Evolutionary conservation across 257 asterid species (phyloP).

Genomic region (Capsicum rhomboideum): DNA sequence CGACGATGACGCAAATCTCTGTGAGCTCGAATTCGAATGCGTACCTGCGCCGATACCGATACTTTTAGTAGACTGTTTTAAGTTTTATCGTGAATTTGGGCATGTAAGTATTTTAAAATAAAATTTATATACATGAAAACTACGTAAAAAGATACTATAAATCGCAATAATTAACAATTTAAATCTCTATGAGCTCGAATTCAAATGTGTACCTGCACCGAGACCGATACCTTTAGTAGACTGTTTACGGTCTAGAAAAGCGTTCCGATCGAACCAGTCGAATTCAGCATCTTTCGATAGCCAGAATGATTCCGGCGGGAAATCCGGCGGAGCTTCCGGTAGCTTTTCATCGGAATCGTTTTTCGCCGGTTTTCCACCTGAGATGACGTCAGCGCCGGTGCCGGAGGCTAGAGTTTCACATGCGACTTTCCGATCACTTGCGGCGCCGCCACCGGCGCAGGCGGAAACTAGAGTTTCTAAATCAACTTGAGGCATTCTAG

Average conservation of each 20-base stretch:
- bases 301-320: constrained; percentile 90
- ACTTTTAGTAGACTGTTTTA: constrained; percentile 65
- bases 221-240: constrained; percentile 47
- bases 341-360: constrained; percentile 6
- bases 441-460: constrained; percentile 31
- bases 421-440: constrained; percentile 40
- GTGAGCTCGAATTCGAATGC: constrained; percentile 37
- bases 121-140: no score
- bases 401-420: constrained; percentile 31
- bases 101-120: no score
- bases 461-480: constrained; percentile 39
- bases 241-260: constrained; percentile 63
- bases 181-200: constrained; percentile 49
- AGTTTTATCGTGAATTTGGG: no score
- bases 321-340: constrained; percentile 26
- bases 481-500: constrained; percentile 58
- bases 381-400: constrained; percentile 5
- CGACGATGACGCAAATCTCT: constrained; percentile 29
- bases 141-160: no score
- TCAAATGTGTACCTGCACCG: constrained; percentile 2
- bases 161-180: no score
- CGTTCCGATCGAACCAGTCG: constrained; percentile 84
- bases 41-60: background rate
- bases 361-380: background rate
- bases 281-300: constrained; percentile 76